phyloP scores from a whole-genome alignment of 148 eudicot species.

The Simmondsia chinensis region DNA sequence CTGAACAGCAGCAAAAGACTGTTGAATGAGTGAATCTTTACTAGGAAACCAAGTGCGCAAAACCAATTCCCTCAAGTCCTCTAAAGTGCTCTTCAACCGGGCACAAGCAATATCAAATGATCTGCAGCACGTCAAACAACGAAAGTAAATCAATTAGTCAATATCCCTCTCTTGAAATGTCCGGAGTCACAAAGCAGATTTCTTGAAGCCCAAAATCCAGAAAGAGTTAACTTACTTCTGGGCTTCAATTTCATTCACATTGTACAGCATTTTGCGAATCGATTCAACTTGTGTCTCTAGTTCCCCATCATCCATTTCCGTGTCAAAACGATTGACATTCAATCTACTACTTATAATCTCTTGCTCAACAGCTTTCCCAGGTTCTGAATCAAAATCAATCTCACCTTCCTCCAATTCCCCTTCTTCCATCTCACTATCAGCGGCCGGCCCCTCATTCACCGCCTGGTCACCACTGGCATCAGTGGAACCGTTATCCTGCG shows the following conservation, averaged over 20 bases:
- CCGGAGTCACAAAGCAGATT: neutral
- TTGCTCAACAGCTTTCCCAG: slow-evolving; percentile 3
- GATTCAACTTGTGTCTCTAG: slow-evolving; percentile 39
- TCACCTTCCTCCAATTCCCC: slow-evolving; percentile 91
- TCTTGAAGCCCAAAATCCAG: neutral
- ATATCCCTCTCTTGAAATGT: neutral
- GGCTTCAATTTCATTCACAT: slow-evolving; percentile 35
- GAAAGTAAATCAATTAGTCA: slow-evolving; percentile 5
- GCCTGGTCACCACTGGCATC: slow-evolving; percentile 22
- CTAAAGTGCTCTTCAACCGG: slow-evolving; percentile 34
- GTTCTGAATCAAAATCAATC: slow-evolving; percentile 63
- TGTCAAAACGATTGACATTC: slow-evolving; percentile 14
- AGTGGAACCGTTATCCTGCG: slow-evolving; percentile 17
- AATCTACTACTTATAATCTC: slow-evolving; percentile 7
- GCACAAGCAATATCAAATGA: slow-evolving; percentile 55
- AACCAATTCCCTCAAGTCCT: slow-evolving; percentile 37
- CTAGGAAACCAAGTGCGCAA: slow-evolving; percentile 35
- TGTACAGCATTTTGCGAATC: slow-evolving; percentile 48
- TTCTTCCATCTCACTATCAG: slow-evolving; percentile 51
- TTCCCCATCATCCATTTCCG: slow-evolving; percentile 23
- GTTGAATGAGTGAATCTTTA: slow-evolving; percentile 47
- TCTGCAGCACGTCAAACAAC: slow-evolving; percentile 29
- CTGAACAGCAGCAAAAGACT: slow-evolving; percentile 44
- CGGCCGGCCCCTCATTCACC: slow-evolving; percentile 8
- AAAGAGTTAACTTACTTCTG: slow-evolving; percentile 42